Base-by-base conservation (phyloP, 1,284 basidiomycete species). In the Malassezia nana region DNA sequence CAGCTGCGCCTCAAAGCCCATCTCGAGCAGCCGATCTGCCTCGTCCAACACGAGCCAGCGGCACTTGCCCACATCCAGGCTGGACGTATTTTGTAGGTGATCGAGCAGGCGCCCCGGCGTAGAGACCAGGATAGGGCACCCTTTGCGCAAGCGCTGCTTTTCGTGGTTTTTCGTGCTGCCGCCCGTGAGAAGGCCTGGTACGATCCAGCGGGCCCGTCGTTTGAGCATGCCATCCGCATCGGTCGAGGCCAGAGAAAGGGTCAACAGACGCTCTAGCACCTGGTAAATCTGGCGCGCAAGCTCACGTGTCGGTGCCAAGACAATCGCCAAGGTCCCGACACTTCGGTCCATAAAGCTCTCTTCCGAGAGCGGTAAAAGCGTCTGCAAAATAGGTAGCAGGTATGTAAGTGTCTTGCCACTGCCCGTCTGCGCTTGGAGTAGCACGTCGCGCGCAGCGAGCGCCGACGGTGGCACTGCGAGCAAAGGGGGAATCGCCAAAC, bases 361-460 rank as follows among this genome's bases (percentile, higher is more conserved):
- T 20, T 83, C 81, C 50, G 89, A 87, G 30, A 98, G 79, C 0
- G 89, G 89, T 25, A 98, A 81, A 38, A 94, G 82, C 70, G 92
- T 88, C 65, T 98, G 89, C 33, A 99, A 81, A 73, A 98, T 90
- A 16, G 94, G 94, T 4, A 98, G 81, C 15, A 98, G 81, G 77
- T 88, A 99, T 3, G 92, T 83, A 20, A 98, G 78, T 0, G 92
- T 98, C 77, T 98, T 98, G 65, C 94, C 94, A 0, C 91, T 96
- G 56, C 94, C 94, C 0, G 94, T 98, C 74, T 99, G 92, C 4
- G 89, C 88, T 73, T 96, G 91, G 50, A 99, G 86, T 72, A 98
- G 90, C 13, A 89, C 82, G 75, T 98, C 94, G 52, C 86, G 80
- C 76, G 76, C 42, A 10, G 59, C 76, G 64, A 50, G 12, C 30